Evolutionary conservation across 305 asterid genomes (phyloP).

Genomic region (Fraxinus paxiana): DNA sequence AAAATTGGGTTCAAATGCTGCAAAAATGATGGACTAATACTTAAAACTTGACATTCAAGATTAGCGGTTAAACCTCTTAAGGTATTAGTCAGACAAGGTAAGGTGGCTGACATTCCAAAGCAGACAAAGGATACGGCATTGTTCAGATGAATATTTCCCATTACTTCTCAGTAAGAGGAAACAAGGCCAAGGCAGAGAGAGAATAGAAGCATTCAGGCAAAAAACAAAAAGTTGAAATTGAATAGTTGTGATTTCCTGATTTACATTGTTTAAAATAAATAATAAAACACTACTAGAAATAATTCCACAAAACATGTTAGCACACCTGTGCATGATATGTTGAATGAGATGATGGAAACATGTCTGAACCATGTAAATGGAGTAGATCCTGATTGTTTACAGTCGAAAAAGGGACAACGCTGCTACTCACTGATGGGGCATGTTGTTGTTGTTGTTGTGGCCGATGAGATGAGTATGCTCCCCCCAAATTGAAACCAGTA

Average conservation of each 20-base stretch:
- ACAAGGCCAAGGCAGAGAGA: slow-evolving; percentile 8
- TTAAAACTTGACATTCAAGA: slow-evolving; percentile 2
- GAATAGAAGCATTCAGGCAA: background rate
- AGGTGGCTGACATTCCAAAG: slow-evolving; percentile 16
- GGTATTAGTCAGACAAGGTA: slow-evolving; percentile 7
- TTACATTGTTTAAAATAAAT: slow-evolving; percentile 4
- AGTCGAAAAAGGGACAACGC: slow-evolving; percentile 67
- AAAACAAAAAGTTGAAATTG: background rate
- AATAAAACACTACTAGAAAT: slow-evolving; percentile 11
- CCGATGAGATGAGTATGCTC: slow-evolving; percentile 79
- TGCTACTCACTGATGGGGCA: slow-evolving; percentile 61
- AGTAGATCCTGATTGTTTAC: slow-evolving; percentile 87
- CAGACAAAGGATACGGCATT: slow-evolving; percentile 12
- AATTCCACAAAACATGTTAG: slow-evolving; percentile 15
- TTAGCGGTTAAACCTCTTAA: slow-evolving; percentile 9
- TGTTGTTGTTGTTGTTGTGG: slow-evolving; percentile 89
- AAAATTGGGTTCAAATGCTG: slow-evolving; percentile 3
- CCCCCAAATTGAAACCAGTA: slow-evolving; percentile 87
- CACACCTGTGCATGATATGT: slow-evolving; percentile 77
- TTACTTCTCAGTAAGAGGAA: slow-evolving; percentile 14
- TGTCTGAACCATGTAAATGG: slow-evolving; percentile 84
- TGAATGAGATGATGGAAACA: slow-evolving; percentile 76
- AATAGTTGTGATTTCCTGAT: background rate
- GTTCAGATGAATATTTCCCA: slow-evolving; percentile 1
- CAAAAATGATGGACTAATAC: background rate